These are phyloP conservation scores for Puccinia coronata DNA, from an alignment of 1,284 basidiomycete species.

Conservation along the genomic window DNA sequence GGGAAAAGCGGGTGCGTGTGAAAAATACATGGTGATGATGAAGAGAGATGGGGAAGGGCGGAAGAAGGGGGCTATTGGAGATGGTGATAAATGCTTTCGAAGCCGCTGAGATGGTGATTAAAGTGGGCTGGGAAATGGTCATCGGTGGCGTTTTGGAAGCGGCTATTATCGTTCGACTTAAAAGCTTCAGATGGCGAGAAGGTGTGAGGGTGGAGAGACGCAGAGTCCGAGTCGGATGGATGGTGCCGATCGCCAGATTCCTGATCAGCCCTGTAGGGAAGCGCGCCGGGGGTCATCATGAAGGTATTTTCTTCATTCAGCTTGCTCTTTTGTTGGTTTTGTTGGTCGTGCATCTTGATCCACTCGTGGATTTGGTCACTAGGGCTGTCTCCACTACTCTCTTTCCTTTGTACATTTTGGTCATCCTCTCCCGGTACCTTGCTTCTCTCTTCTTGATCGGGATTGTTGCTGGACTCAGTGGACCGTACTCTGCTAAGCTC, in stretches of 20 bases:
- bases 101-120: background rate
- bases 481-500: conserved; percentile 44
- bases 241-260: background rate
- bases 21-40: too few relatives aligned
- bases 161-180: background rate
- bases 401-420: background rate
- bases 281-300: background rate
- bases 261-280: background rate
- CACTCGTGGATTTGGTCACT: conserved; percentile 13
- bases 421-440: background rate
- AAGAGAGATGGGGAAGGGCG: background rate
- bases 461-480: background rate
- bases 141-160: background rate
- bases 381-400: background rate
- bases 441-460: background rate
- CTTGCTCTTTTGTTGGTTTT: background rate
- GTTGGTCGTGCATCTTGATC: conserved; percentile 16
- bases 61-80: background rate
- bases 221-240: background rate
- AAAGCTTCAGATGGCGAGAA: background rate
- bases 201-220: background rate
- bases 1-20: background rate
- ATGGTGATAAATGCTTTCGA: conserved; percentile 11
- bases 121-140: background rate
- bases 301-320: background rate